A percentile compares a stretch with the other conserved stretches of the same genome.
phyloP scores from a whole-genome alignment of 2,329 filamentous ascomycete genomes.

The Pseudonectria foliicola region DNA sequence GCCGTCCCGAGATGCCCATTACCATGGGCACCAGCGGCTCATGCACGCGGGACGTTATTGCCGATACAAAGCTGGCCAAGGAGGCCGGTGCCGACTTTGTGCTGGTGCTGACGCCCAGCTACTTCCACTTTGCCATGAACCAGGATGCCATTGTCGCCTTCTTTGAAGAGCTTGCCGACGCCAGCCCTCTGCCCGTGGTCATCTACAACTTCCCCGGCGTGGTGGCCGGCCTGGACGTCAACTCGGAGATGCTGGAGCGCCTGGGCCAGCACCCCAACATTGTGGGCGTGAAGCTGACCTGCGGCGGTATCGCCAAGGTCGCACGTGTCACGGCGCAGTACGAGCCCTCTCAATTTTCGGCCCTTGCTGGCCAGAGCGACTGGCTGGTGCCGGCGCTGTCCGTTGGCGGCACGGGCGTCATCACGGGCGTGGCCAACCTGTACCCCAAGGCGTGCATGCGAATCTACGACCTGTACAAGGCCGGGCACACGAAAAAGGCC shows the following conservation, averaged over 20 bases:
- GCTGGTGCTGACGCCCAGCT: slow-evolving; percentile 62
- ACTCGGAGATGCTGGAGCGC: slow-evolving; percentile 55
- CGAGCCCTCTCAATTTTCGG: slow-evolving; percentile 47
- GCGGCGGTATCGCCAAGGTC: slow-evolving; percentile 68
- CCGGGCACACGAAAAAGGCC: slow-evolving; percentile 41
- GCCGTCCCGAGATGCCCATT: slow-evolving; percentile 51
- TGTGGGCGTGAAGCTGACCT: slow-evolving; percentile 64
- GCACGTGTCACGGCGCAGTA: slow-evolving; percentile 50
- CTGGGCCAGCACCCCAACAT: slow-evolving; percentile 57
- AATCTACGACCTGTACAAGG: slow-evolving; percentile 40
- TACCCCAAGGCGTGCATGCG: slow-evolving; percentile 50
- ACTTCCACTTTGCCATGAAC: slow-evolving; percentile 60
- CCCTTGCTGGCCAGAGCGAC: slow-evolving; percentile 67
- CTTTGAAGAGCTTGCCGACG: slow-evolving; percentile 52
- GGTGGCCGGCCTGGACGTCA: slow-evolving; percentile 59
- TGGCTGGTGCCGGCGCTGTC: slow-evolving; percentile 58
- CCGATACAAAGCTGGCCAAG: slow-evolving; percentile 55
- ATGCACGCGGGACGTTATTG: slow-evolving; percentile 59
- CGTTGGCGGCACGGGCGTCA: slow-evolving; percentile 51
- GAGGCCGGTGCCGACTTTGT: slow-evolving; percentile 60
- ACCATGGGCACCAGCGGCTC: slow-evolving; percentile 62
- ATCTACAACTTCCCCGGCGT: slow-evolving; percentile 70
- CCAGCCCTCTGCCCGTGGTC: slow-evolving; percentile 54
- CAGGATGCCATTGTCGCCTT: slow-evolving; percentile 53
- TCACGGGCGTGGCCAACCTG: slow-evolving; percentile 57